Conservation (phyloP, 164 flowering plant species). For the Vitis riparia region DNA sequence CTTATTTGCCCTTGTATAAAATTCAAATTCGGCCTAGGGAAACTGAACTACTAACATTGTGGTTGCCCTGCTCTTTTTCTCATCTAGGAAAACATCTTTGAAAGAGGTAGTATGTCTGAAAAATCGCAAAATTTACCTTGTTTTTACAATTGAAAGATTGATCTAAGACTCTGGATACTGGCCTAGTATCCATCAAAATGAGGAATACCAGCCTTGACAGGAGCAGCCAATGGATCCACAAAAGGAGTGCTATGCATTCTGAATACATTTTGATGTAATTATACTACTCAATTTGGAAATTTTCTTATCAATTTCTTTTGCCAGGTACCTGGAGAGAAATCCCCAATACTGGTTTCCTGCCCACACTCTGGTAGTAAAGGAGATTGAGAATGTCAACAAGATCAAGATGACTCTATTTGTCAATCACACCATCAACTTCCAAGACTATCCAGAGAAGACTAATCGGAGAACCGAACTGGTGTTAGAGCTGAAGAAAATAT, state of each 20-base stretch:
- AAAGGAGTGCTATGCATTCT: neutral
- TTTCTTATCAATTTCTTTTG: neutral
- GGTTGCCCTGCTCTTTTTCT: too few species aligned
- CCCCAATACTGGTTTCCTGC: constrained; percentile 50
- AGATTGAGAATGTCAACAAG: constrained; percentile 62
- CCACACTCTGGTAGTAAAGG: constrained; percentile 53
- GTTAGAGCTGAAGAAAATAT: constrained; percentile 52
- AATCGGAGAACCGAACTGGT: constrained; percentile 47
- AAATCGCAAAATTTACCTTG: too few species aligned
- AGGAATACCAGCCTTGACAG: too few species aligned
- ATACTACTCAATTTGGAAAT: neutral
- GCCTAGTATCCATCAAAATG: too few species aligned
- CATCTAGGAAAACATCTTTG: too few species aligned
- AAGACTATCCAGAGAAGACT: constrained; percentile 51
- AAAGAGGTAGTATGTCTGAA: too few species aligned
- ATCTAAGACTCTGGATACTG: too few species aligned
- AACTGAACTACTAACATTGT: too few species aligned
- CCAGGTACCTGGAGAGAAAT: constrained; percentile 52
- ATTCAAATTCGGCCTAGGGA: too few species aligned
- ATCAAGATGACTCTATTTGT: constrained; percentile 51
- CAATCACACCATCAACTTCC: constrained; percentile 64
- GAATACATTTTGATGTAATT: neutral
- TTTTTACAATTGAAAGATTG: too few species aligned
- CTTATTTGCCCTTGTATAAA: too few species aligned
- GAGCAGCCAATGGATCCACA: too few species aligned